A percentile compares a stretch with the other conserved stretches of the same genome.
Conservation (phyloP, 2,329 filamentous ascomycete genomes). For the Tolypocladium capitatum region DNA sequence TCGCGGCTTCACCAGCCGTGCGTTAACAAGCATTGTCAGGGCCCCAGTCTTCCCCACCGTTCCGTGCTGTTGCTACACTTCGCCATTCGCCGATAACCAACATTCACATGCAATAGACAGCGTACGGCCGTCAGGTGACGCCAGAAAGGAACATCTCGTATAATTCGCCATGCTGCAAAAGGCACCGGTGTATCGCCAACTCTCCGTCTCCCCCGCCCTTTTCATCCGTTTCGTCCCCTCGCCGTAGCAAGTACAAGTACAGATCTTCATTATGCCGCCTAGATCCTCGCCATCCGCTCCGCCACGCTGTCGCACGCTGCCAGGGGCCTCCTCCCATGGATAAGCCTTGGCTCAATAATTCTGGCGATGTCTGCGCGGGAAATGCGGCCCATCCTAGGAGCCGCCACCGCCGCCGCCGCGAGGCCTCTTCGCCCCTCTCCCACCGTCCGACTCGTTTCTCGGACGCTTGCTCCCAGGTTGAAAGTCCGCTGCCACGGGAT, state of each 20-base stretch:
- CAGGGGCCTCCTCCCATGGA: too few species aligned
- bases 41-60: too few species aligned
- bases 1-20: neutral
- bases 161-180: neutral
- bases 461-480: conserved; percentile 45
- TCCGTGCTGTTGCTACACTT: too few species aligned
- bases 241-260: neutral
- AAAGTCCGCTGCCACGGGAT: conserved; percentile 39
- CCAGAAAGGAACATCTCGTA: neutral
- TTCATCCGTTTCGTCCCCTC: neutral
- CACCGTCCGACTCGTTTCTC: conserved; percentile 35
- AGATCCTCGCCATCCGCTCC: neutral
- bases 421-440: conserved; percentile 28
- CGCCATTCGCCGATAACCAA: too few species aligned
- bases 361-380: neutral
- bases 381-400: neutral
- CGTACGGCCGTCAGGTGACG: too few species aligned
- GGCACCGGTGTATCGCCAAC: neutral
- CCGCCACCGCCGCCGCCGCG: conserved; percentile 14
- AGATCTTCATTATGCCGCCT: neutral
- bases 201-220: neutral
- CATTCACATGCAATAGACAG: neutral
- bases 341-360: neutral
- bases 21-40: neutral
- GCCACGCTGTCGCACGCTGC: too few species aligned